These are phyloP conservation scores for Juncus inflexus DNA, from an alignment of 176 grass and related monocot genomes.

Conservation along the genomic window DNA sequence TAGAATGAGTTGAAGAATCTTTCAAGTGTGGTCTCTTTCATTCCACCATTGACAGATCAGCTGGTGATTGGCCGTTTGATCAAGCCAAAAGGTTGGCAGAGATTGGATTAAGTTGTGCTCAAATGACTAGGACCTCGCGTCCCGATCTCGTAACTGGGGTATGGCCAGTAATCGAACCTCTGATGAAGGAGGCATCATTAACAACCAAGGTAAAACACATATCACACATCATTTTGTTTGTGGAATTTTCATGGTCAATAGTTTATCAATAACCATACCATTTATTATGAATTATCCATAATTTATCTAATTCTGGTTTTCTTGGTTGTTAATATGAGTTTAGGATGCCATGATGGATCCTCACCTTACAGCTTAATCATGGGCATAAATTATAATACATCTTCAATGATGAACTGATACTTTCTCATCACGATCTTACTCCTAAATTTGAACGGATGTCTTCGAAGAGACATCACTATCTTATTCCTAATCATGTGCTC, in stretches of 20 bases:
- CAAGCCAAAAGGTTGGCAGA: slow-evolving; percentile 36
- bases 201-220: slow-evolving; percentile 1
- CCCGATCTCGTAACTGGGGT: slow-evolving; percentile 41
- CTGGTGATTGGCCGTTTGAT: slow-evolving; percentile 43
- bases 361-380: slow-evolving; percentile 39
- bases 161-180: slow-evolving; percentile 35
- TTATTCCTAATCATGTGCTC: slow-evolving; percentile 36
- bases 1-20: slow-evolving; percentile 30
- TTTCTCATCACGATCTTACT: slow-evolving; percentile 38
- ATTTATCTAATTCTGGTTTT: background rate
- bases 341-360: slow-evolving; percentile 60
- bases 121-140: slow-evolving; percentile 27
- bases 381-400: slow-evolving; percentile 34
- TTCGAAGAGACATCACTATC: too few relatives aligned
- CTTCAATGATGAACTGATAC: slow-evolving; percentile 41
- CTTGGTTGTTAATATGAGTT: background rate
- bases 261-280: background rate
- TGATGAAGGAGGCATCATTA: slow-evolving; percentile 30
- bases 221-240: slow-evolving; percentile 53
- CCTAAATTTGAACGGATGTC: too few relatives aligned
- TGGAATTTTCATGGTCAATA: slow-evolving; percentile 44
- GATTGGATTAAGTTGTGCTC: slow-evolving; percentile 36
- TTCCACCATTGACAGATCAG: slow-evolving; percentile 29
- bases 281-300: background rate
- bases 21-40: slow-evolving; percentile 26